Evolutionary conservation across 2,329 filamentous ascomycete genomes (phyloP).

Genomic region (Fusarium piperis): DNA sequence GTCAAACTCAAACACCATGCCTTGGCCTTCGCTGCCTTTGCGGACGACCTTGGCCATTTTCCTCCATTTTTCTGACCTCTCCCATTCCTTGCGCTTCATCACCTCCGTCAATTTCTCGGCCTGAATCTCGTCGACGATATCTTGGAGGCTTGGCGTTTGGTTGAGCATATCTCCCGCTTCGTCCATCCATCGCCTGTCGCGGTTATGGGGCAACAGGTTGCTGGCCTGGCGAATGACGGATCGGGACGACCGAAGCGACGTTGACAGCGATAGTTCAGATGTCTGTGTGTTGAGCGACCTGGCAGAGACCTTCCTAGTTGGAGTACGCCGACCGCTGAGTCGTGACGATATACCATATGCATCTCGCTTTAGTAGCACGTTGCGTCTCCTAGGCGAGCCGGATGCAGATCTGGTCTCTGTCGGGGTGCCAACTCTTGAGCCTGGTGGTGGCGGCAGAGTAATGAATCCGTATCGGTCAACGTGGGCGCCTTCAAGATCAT

Average conservation of each 20-base stretch:
- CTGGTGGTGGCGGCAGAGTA: constrained; percentile 54
- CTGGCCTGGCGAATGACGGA: constrained; percentile 66
- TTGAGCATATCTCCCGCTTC: constrained; percentile 75
- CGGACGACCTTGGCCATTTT: constrained; percentile 70
- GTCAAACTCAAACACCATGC: constrained; percentile 78
- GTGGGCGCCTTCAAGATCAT: constrained; percentile 68
- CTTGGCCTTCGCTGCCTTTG: constrained; percentile 61
- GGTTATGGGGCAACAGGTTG: constrained; percentile 69
- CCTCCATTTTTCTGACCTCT: constrained; percentile 73
- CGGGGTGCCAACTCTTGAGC: constrained; percentile 54
- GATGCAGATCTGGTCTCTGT: constrained; percentile 54
- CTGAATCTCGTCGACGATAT: constrained; percentile 65
- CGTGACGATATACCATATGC: constrained; percentile 51
- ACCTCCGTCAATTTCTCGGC: constrained; percentile 62
- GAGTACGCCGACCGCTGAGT: constrained; percentile 52
- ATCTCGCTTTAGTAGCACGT: constrained; percentile 54
- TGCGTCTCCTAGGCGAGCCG: constrained; percentile 56
- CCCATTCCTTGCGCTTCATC: constrained; percentile 70
- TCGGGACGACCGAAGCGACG: constrained; percentile 63
- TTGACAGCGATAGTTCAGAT: constrained; percentile 59
- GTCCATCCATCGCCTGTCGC: constrained; percentile 69
- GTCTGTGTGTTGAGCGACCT: constrained; percentile 68
- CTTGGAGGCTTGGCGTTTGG: constrained; percentile 64
- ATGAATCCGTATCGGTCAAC: constrained; percentile 78
- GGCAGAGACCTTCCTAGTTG: constrained; percentile 65